Conservation (phyloP, 495 filamentous ascomycete genomes). For the Tuber calosporum region DNA sequence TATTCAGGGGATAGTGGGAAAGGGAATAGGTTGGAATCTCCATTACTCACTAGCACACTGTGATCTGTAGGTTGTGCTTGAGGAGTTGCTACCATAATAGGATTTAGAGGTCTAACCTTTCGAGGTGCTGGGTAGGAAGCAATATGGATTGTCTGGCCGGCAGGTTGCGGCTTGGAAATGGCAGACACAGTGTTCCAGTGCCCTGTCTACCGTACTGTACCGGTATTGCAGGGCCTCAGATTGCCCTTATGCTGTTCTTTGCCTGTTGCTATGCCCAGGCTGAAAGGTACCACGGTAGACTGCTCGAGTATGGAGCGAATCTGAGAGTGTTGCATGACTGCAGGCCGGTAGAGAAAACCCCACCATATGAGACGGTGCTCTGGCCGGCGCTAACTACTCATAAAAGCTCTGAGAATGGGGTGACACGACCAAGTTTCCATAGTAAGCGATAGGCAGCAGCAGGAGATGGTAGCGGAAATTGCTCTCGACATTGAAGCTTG, state of each 20-base stretch:
- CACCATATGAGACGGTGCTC: neutral
- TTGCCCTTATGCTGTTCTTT: neutral
- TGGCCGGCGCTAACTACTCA: neutral
- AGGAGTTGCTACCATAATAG: no score
- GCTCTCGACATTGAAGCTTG: neutral
- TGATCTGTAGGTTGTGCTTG: no score
- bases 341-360: neutral
- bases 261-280: neutral
- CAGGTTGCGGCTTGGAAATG: neutral
- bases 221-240: neutral
- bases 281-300: no score
- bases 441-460: neutral
- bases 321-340: no score
- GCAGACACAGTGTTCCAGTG: neutral
- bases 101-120: no score
- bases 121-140: no score
- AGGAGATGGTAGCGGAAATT: neutral
- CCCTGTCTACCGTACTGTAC: neutral
- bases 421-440: neutral
- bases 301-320: no score
- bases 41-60: no score
- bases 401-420: neutral
- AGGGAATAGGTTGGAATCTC: no score
- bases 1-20: no score
- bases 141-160: neutral